Conservation (phyloP, 768 basidiomycete species). For the Lentinus tigrinus region DNA sequence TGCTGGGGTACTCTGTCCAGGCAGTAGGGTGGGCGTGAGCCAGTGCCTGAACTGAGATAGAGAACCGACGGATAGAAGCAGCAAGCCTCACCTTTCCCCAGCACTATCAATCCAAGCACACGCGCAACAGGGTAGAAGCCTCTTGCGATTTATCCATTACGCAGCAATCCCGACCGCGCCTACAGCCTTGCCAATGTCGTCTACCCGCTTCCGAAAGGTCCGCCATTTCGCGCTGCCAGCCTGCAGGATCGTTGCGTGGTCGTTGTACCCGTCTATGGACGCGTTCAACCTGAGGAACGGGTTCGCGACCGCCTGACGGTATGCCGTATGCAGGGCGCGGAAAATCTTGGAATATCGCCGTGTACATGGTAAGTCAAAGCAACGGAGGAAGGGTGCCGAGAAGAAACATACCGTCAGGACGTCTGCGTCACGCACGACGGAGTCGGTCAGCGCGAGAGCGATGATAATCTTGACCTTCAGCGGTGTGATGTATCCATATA, state of each 20-base stretch:
- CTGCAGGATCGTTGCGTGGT: slow-evolving; percentile 53
- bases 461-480: slow-evolving; percentile 86
- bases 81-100: background rate
- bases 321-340: slow-evolving; percentile 86
- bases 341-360: slow-evolving; percentile 72
- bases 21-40: slow-evolving; percentile 8
- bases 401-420: slow-evolving; percentile 60
- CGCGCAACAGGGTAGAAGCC: background rate
- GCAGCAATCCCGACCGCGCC: slow-evolving; percentile 34
- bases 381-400: background rate
- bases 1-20: slow-evolving; percentile 16
- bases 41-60: slow-evolving; percentile 18
- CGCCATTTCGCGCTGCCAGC: slow-evolving; percentile 70
- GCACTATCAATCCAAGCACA: background rate
- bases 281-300: slow-evolving; percentile 76
- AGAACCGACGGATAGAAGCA: slow-evolving; percentile 11
- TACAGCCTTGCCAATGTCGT: slow-evolving; percentile 68
- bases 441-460: slow-evolving; percentile 75
- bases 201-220: slow-evolving; percentile 66
- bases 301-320: slow-evolving; percentile 80
- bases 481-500: slow-evolving; percentile 90
- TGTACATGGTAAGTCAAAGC: background rate
- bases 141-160: too few species aligned
- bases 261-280: slow-evolving; percentile 44
- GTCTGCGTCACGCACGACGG: slow-evolving; percentile 78